Percentiles rank a stretch among this genome's conserved stretches.
phyloP scores from a whole-genome alignment of 108 stramenopile species.

The Epithemia pelagica region DNA sequence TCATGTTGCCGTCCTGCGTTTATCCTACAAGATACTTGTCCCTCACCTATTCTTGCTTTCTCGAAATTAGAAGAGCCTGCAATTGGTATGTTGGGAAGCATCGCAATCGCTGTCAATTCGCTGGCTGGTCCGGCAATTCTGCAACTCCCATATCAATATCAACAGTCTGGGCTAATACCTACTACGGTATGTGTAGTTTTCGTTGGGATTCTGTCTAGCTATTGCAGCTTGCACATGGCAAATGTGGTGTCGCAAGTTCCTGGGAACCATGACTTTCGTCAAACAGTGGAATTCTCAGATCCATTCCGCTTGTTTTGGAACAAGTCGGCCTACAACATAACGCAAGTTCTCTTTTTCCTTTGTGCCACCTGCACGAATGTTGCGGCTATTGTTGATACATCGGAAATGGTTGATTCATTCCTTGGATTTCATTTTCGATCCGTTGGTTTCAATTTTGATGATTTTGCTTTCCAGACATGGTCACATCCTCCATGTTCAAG shows the following conservation, averaged over 20 bases:
- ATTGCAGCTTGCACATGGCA: slow-evolving; percentile 62
- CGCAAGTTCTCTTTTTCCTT: slow-evolving; percentile 45
- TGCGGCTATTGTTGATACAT: slow-evolving; percentile 53
- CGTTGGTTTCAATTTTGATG: slow-evolving; percentile 2
- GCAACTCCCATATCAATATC: slow-evolving; percentile 39
- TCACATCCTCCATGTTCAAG: slow-evolving; percentile 33
- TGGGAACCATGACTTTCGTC: slow-evolving; percentile 34
- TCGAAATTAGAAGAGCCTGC: background rate
- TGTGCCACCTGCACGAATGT: slow-evolving; percentile 47
- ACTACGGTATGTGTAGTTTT: slow-evolving; percentile 33
- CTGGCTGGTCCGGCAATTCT: slow-evolving; percentile 54
- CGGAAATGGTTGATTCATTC: slow-evolving; percentile 55
- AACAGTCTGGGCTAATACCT: slow-evolving; percentile 41
- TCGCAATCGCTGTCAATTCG: slow-evolving; percentile 46
- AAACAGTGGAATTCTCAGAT: slow-evolving; percentile 50
- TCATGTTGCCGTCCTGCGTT: too few species aligned
- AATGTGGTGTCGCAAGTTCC: slow-evolving; percentile 55
- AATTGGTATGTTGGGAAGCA: slow-evolving; percentile 40
- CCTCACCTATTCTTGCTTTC: too few species aligned
- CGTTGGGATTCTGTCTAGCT: slow-evolving; percentile 47
- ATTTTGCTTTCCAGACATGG: slow-evolving; percentile 10
- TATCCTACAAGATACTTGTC: too few species aligned
- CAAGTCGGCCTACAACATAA: slow-evolving; percentile 25
- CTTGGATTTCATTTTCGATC: slow-evolving; percentile 18
- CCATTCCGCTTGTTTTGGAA: slow-evolving; percentile 50